Evolutionary conservation across 345 rosid species (phyloP).

Genomic region (Capsella bursapastoris): DNA sequence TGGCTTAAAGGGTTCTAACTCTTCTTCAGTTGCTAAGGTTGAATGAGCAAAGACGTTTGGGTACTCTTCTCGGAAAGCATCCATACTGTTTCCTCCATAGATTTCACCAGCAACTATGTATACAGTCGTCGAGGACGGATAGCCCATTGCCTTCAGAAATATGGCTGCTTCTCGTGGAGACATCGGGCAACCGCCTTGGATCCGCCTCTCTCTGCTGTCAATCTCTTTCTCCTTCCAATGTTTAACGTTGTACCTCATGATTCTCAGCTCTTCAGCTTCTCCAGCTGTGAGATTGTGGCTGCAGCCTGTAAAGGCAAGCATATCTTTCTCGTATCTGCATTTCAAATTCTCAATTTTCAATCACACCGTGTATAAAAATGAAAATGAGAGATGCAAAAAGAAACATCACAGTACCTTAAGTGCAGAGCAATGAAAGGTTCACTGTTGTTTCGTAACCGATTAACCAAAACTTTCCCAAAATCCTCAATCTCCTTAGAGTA

Average conservation of each 20-base stretch:
- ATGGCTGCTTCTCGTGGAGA: constrained; percentile 95
- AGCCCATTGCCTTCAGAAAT: constrained; percentile 95
- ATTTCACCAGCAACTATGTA: constrained; percentile 95
- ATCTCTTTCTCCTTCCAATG: constrained; percentile 99
- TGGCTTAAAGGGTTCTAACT: constrained; percentile 67
- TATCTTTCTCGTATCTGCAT: constrained; percentile 95
- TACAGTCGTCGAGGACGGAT: constrained; percentile 79
- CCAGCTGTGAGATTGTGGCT: constrained; percentile 77
- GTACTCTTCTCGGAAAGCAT: constrained; percentile 69
- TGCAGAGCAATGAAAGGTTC: constrained; percentile 89
- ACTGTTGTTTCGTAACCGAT: constrained; percentile 66
- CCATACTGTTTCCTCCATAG: constrained; percentile 83
- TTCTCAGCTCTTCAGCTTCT: constrained; percentile 78
- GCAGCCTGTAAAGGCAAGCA: constrained; percentile 99
- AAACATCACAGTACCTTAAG: constrained; percentile 54
- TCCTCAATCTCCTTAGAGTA: constrained; percentile 74
- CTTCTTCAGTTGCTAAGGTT: constrained; percentile 75
- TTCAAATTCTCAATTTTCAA: background rate
- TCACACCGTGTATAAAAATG: background rate
- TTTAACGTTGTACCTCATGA: constrained; percentile 75
- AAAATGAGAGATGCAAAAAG: background rate
- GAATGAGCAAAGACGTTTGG: constrained; percentile 87
- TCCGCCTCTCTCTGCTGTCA: constrained; percentile 64
- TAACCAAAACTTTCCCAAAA: constrained; percentile 67
- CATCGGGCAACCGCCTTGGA: constrained; percentile 97